Conservation (phyloP, 345 rosid species). For the Populus tremula region DNA sequence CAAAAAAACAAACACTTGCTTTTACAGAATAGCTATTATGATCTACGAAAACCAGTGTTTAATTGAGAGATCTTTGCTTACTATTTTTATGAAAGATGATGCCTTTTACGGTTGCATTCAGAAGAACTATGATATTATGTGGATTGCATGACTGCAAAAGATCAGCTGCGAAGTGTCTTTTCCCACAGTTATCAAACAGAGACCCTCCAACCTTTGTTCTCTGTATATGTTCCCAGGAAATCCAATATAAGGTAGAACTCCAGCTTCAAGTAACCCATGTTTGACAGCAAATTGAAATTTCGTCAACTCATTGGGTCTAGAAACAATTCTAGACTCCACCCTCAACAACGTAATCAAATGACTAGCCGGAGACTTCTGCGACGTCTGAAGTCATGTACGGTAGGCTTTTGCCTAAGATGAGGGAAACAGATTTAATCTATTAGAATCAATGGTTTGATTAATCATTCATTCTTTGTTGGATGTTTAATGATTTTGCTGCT, state of each 20-base stretch:
- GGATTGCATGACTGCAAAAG: conserved; percentile 47
- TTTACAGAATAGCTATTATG: too few species aligned
- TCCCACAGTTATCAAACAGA: conserved; percentile 44
- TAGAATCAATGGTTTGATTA: background rate
- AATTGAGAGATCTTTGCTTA: too few species aligned
- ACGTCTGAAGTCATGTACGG: conserved; percentile 58
- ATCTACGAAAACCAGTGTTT: too few species aligned
- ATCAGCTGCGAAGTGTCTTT: conserved; percentile 62
- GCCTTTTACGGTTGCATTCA: too few species aligned
- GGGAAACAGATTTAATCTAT: background rate
- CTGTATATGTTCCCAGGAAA: too few species aligned
- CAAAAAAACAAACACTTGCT: too few species aligned
- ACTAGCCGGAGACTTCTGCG: conserved; percentile 50
- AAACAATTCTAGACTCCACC: conserved; percentile 70
- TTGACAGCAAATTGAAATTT: too few species aligned
- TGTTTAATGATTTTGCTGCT: too few species aligned
- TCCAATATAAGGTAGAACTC: conserved; percentile 36
- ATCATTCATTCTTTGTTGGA: too few species aligned
- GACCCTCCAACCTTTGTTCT: conserved; percentile 60
- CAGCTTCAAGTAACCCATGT: conserved; percentile 61
- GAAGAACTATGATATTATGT: conserved; percentile 37
- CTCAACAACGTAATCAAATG: conserved; percentile 68
- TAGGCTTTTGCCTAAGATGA: conserved; percentile 32
- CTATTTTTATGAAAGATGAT: too few species aligned
- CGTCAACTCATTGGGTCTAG: conserved; percentile 26